These are phyloP conservation scores for Scenedesmus sp. DNA, from an alignment of 163 green algal genomes.

Conservation along the genomic window DNA sequence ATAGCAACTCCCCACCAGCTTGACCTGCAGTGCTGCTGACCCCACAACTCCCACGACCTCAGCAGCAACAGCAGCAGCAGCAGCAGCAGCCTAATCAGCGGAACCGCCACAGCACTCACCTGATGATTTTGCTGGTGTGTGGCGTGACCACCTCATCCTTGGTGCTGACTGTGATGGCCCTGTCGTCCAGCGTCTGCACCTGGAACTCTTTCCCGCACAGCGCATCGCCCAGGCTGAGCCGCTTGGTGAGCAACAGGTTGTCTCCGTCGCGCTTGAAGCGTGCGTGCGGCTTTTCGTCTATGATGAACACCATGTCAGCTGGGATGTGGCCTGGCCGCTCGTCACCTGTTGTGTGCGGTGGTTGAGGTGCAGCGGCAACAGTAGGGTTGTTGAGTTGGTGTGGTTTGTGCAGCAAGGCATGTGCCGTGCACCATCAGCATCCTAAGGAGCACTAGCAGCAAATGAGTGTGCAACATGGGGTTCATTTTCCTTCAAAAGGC, in stretches of 20 bases:
- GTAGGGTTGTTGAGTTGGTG: too few species aligned
- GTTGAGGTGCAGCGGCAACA: background rate
- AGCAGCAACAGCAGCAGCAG: background rate
- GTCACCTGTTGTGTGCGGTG: conserved; percentile 69
- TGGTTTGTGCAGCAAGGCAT: too few species aligned
- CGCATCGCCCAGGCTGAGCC: conserved; percentile 64
- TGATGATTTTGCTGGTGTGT: conserved; percentile 52
- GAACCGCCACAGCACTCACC: conserved; percentile 57
- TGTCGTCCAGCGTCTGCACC: conserved; percentile 67
- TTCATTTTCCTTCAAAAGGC: too few species aligned
- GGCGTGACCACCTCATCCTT: conserved; percentile 61
- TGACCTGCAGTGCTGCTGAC: background rate
- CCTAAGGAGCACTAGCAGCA: too few species aligned
- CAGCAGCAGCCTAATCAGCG: background rate
- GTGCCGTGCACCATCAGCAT: too few species aligned
- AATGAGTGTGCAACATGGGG: too few species aligned
- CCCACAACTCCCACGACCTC: background rate
- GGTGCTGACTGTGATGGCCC: conserved; percentile 53
- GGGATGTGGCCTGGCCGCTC: conserved; percentile 75
- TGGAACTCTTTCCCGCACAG: conserved; percentile 69
- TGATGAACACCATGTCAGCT: conserved; percentile 90
- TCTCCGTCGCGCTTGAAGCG: conserved; percentile 78
- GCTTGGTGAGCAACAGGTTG: conserved; percentile 72
- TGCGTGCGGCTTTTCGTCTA: conserved; percentile 88
- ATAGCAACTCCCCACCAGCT: too few species aligned